These are phyloP conservation scores for Fonsecaea monophora DNA, from an alignment of 2,329 filamentous ascomycete genomes.

Conservation along the genomic window DNA sequence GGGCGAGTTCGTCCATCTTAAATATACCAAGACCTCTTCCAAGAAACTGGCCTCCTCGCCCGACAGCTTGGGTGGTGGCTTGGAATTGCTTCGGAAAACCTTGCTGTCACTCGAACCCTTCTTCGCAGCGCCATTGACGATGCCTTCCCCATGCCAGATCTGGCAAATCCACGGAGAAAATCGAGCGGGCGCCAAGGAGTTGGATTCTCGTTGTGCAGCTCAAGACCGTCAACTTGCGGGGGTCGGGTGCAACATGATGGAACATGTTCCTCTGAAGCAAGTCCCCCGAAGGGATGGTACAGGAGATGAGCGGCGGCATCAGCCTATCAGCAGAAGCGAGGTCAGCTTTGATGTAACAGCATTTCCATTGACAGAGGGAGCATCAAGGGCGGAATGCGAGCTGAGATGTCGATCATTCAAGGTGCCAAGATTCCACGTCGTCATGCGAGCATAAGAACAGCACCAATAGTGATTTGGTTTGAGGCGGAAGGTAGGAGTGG, in stretches of 20 bases:
- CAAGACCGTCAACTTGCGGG: conserved; percentile 7
- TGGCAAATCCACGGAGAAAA: conserved; percentile 18
- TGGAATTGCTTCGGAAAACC: conserved; percentile 18
- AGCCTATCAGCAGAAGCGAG: neutral
- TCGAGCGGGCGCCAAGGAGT: conserved; percentile 1
- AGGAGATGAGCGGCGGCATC: neutral
- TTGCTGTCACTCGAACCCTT: conserved; percentile 9
- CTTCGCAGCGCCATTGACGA: conserved; percentile 3
- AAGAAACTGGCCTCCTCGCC: neutral
- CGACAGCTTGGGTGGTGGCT: conserved; percentile 10
- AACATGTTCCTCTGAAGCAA: neutral
- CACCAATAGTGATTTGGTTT: neutral
- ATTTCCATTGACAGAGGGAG: neutral
- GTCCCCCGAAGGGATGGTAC: neutral
- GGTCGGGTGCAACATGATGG: conserved; percentile 19
- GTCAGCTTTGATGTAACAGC: conserved; percentile 14
- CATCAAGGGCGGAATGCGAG: neutral
- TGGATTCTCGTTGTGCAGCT: conserved; percentile 20
- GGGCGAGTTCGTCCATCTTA: conserved; percentile 5
- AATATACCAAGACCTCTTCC: conserved; percentile 3
- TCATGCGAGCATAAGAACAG: neutral
- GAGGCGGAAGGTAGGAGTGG: neutral
- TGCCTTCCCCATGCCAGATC: neutral
- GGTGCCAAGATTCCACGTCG: neutral
- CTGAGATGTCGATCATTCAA: neutral